Evolutionary conservation across 2,329 filamentous ascomycete species (phyloP).

Genomic region (Pseudocercospora musae): DNA sequence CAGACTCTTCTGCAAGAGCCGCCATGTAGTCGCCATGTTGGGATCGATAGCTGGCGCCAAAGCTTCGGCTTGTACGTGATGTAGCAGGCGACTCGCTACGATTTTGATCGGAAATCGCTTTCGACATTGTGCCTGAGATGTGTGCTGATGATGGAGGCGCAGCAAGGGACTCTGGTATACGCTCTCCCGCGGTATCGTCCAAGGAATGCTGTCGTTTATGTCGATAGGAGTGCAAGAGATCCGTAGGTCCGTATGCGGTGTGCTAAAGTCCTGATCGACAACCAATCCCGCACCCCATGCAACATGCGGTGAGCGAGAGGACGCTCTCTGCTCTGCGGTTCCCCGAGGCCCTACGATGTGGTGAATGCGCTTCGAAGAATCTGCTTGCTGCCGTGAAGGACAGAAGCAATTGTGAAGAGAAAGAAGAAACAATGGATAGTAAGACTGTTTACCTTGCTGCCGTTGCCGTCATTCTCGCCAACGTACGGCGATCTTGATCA

Average conservation of each 20-base stretch:
- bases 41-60: slow-evolving; percentile 31
- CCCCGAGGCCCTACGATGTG: neutral
- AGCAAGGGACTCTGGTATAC: neutral
- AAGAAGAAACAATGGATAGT: neutral
- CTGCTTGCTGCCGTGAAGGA: neutral
- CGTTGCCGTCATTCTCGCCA: neutral
- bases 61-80: slow-evolving; percentile 20
- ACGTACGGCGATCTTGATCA: neutral
- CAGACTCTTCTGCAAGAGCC: slow-evolving; percentile 33
- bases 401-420: neutral
- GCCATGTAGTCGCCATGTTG: slow-evolving; percentile 23
- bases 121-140: slow-evolving; percentile 5
- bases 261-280: neutral
- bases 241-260: neutral
- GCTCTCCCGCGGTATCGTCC: neutral
- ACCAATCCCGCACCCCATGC: neutral
- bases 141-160: neutral
- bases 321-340: too few species aligned
- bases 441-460: neutral
- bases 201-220: neutral
- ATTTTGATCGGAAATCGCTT: slow-evolving; percentile 7
- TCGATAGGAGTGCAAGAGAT: neutral
- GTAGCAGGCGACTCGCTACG: slow-evolving; percentile 17
- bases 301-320: neutral
- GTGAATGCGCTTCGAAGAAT: neutral